These are phyloP conservation scores for Cytospora chrysosperma DNA, from an alignment of 2,329 filamentous ascomycete species.

Conservation along the genomic window DNA sequence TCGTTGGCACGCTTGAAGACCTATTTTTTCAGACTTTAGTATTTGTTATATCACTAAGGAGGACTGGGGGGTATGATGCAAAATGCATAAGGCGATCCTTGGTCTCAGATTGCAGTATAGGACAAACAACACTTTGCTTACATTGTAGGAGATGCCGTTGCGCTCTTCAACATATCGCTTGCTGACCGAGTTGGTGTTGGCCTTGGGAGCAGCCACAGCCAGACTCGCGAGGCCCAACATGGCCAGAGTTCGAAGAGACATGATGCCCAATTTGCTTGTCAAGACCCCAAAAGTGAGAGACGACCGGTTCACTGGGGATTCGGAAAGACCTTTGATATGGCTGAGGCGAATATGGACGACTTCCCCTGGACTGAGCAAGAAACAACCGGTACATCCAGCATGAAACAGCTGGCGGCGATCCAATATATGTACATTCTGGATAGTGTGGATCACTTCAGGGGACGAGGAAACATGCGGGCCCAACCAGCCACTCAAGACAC, in stretches of 20 bases:
- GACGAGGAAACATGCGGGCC: neutral
- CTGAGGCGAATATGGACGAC: neutral
- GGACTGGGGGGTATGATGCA: neutral
- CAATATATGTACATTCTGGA: constrained; percentile 2
- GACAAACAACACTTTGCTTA: constrained; percentile 25
- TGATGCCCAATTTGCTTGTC: neutral
- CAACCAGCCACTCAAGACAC: neutral
- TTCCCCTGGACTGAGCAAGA: neutral
- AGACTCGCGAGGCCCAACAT: constrained; percentile 19
- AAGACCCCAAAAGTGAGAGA: neutral
- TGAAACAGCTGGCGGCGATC: neutral
- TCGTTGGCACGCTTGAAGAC: constrained; percentile 47
- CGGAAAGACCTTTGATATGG: neutral
- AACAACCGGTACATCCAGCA: neutral
- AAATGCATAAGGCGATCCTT: neutral
- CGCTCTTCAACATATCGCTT: constrained; percentile 21
- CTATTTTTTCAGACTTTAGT: neutral
- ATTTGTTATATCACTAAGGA: neutral
- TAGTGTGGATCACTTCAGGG: neutral
- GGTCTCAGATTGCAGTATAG: too few relatives aligned
- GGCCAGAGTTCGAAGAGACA: constrained; percentile 16
- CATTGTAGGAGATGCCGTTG: constrained; percentile 37
- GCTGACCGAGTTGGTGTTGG: constrained; percentile 5
- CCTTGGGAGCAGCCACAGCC: constrained; percentile 14
- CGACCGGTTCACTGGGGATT: neutral